Base-by-base conservation (phyloP, 306 rosid genomes). In the Vigna hirtella region DNA sequence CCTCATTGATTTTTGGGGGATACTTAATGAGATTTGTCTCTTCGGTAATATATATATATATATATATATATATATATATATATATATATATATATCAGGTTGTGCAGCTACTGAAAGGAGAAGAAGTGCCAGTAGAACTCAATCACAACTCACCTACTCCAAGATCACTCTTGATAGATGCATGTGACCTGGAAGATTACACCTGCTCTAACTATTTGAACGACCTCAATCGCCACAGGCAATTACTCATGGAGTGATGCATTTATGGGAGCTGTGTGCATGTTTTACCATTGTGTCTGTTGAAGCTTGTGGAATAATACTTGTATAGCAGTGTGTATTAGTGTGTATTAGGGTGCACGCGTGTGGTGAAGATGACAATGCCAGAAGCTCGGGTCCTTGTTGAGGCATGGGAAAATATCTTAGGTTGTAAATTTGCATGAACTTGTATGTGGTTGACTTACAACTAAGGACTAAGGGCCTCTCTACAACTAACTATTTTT, bases 161-260 rank as follows among this genome's bases (percentile, higher is more conserved):
- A 59, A 83, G 87, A 78, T 89, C 91, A 3, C 85, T 79, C 17
- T 38, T 87, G 77, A 49, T 88, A 51, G 94, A 91, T 71, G 90
- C 89, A 9, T 88, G 93, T 82, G 97, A 93, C 80, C 74, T 89
- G 57, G 98, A 93, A 81, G 98, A 91, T 66, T 93, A 91, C 65
- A 85, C 93, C 2, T 87, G 90, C 79, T 79, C 93, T 2, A 93
- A 72, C 74, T 91, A 93, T 76, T 85, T 91, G 75, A 88, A 52
- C 18, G 95, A 91, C 80, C 86, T 91, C 52, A 83, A 68, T 69
- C 97, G 98, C 62, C 97, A 93, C 32, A 86, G 86, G 89, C 85
- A 91, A 59, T 84, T 93, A 18, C 75, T 91, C 16, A 69, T 93
- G 98, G 98, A 91, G 89, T 91, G 83, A 82, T 66, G 72, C 20